Base-by-base conservation (phyloP, 2,329 filamentous ascomycete species). In the Didymella exigua region DNA sequence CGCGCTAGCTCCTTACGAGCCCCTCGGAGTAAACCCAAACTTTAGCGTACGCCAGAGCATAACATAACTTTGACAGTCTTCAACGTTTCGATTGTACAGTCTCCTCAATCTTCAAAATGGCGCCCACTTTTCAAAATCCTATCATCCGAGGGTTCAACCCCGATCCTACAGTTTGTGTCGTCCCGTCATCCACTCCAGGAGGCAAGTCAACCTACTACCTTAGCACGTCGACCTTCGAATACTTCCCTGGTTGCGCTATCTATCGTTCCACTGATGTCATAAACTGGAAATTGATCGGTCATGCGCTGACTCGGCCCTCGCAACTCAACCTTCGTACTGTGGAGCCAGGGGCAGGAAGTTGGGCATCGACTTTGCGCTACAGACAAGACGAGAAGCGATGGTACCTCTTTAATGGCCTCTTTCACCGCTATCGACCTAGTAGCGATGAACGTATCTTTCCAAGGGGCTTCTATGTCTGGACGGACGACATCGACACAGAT, bases 211-310 rank as follows among this genome's bases (percentile, higher is more conserved):
- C 45, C 14, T 54, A 49, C 26, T 54, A 54, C 21, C 45, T 54
- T 13, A 54, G 51, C 5, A 81, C 80, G 0, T 84, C 82, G 0
- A 81, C 78, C 0, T 84, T 84, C 56, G 77, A 81, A 36, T 74
- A 77, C 4, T 83, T 82, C 58, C 82, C 82, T 0, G 81, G 81
- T 0, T 67, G 82, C 3, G 80, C 81, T 0, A 76, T 84, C 26
- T 79, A 84, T 58, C 79, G 79, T 5, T 81, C 77, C 11, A 76
- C 73, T 33, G 81, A 84, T 58, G 63, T 84, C 2, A 59, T 77
- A 13, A 77, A 80, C 53, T 85, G 81, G 81, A 79, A 77, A 36
- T 71, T 79, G 3, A 75, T 78, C 26, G 68, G 70, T 34, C 68
- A 77, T 59, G 75, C 65, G 0, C 62, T 74, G 18, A 73, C 66